Conservation (phyloP, 2,329 filamentous ascomycete species). For the Fusarium solani-melongenae region DNA sequence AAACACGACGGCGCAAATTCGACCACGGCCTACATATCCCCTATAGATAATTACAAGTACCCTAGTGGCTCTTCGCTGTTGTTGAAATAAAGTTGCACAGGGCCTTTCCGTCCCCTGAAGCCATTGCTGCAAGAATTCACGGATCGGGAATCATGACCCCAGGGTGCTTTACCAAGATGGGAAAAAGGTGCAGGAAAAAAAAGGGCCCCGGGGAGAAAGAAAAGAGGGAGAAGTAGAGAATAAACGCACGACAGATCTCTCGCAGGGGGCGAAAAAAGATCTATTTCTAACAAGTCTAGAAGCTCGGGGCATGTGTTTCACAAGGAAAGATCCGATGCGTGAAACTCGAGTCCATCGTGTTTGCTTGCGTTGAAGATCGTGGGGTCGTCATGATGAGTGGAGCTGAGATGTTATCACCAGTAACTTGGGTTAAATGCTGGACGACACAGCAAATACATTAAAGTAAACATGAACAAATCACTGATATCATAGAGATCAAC, state of each 20-base stretch:
- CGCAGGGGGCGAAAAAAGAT: constrained; percentile 4
- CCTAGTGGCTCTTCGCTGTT: no score
- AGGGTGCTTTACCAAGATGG: constrained; percentile 12
- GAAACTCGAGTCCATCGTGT: neutral
- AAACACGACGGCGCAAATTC: neutral
- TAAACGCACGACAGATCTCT: constrained; percentile 19
- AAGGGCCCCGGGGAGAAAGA: neutral
- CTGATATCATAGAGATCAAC: neutral
- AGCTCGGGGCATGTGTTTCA: constrained; percentile 3
- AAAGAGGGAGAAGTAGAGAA: neutral
- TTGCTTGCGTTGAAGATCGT: neutral
- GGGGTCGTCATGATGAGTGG: neutral
- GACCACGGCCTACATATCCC: no score
- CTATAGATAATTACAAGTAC: neutral
- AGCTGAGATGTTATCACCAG: neutral
- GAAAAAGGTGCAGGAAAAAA: constrained; percentile 4
- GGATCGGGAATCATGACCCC: constrained; percentile 27
- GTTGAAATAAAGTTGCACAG: constrained; percentile 36
- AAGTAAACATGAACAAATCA: neutral
- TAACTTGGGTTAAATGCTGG: neutral
- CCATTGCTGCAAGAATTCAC: constrained; percentile 35
- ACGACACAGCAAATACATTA: neutral
- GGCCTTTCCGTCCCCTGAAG: constrained; percentile 17
- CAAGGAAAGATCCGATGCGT: neutral
- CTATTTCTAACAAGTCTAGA: neutral